Base-by-base conservation (phyloP, 2,329 filamentous ascomycete species). In the Bretziella fagacearum region DNA sequence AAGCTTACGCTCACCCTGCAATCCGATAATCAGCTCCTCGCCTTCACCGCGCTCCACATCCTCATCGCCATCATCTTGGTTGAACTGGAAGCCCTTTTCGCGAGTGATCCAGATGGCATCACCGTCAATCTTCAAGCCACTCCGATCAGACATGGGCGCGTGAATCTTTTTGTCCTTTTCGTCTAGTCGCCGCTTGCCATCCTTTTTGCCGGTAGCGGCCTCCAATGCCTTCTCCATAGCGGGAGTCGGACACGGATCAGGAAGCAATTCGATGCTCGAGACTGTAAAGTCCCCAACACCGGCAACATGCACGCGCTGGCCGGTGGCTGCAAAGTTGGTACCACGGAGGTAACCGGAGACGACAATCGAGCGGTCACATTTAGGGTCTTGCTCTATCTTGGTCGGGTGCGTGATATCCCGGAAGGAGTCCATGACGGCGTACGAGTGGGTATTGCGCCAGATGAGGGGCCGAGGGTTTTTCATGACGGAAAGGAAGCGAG, bases 151-250 rank as follows among this genome's bases (percentile, higher is more conserved):
- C 89, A 98, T 96, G 27, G 91, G 93, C 2, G 91, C 93, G 62
- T 95, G 93, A 4, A 98, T 67, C 55, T 93, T 77, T 65, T 95
- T 95, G 59, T 98, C 89, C 64, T 96, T 98, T 59, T 98, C 91
- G 26, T 93, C 91, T 11, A 98, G 65, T 48, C 87, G 73, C 57
- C 80, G 77, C 53, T 86, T 71, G 33, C 79, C 80, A 13, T n/a
- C 8, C 27, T 79, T 79, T 62, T 93, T 94, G 2, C 89, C 89
- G 0, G 79, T 79, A 2, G 77, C 75, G 59, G 93, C 94, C 32
- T 84, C 84, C 33, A 87, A 66, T 5, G 84, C 84, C 61, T 91
- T 84, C 56, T 94, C 82, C 70, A 93, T 86, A 47, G 77, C 80
- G 1, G 91, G 91, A 0, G 91, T 98, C 1, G 91, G 91, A 60